A percentile compares a stretch with the other conserved stretches of the same genome.
These are phyloP conservation scores for Boletus holoroseus DNA, from an alignment of 1,284 basidiomycete genomes.

Conservation along the genomic window DNA sequence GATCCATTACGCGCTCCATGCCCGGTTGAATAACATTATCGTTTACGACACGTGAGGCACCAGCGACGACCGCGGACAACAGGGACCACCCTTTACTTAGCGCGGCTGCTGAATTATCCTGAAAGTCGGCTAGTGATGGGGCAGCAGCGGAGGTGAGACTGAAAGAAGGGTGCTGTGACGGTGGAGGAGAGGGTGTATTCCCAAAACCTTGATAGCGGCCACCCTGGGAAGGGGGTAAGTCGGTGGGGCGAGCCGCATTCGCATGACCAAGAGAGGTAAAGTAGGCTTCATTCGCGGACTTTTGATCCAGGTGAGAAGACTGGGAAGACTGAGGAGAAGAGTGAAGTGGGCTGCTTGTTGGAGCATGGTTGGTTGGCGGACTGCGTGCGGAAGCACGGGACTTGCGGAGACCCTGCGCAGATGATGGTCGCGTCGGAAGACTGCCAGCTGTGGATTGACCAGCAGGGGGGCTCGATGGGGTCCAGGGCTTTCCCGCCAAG, in stretches of 20 bases:
- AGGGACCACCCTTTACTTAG: conserved; percentile 83
- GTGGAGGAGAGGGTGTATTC: conserved; percentile 55
- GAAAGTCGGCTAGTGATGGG: conserved; percentile 67
- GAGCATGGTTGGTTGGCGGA: conserved; percentile 25
- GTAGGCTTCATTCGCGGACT: conserved; percentile 69
- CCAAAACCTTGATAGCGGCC: conserved; percentile 84
- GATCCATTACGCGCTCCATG: conserved; percentile 70
- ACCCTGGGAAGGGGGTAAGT: conserved; percentile 80
- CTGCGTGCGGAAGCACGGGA: conserved; percentile 61
- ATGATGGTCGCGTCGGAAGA: conserved; percentile 51
- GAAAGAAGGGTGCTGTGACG: conserved; percentile 53
- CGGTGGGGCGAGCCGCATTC: conserved; percentile 64
- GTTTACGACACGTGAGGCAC: conserved; percentile 66
- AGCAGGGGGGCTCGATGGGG: conserved; percentile 59
- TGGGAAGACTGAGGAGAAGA: conserved; percentile 39
- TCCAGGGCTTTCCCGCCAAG: conserved; percentile 66
- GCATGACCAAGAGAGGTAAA: conserved; percentile 67
- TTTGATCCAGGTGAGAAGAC: conserved; percentile 46
- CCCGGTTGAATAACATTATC: conserved; percentile 82
- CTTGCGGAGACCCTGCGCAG: conserved; percentile 71
- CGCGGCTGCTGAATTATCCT: conserved; percentile 73
- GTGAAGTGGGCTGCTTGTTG: conserved; percentile 41
- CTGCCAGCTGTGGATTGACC: conserved; percentile 30
- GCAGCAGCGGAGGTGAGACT: conserved; percentile 65
- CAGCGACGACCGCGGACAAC: conserved; percentile 68